Conservation (phyloP, 192 early-diverging fungal genomes). For the Coemansia sp. region DNA sequence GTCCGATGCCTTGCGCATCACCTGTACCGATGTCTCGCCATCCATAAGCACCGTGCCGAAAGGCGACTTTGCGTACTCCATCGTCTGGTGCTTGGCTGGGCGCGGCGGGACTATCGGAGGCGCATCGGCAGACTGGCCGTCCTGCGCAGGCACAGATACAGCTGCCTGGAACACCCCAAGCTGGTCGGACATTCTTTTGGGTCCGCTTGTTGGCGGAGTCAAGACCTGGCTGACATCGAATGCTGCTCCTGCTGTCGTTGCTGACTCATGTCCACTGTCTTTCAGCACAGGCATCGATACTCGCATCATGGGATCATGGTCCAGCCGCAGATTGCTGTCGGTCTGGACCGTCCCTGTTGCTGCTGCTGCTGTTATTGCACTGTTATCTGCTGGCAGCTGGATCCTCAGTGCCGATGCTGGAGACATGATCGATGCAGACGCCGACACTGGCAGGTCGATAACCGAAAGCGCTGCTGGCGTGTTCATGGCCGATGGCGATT, state of each 20-base stretch:
- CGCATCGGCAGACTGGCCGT: not conserved
- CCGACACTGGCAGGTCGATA: not conserved
- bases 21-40: conserved; percentile 27
- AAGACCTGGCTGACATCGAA: conserved; percentile 14
- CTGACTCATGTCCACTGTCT: conserved; percentile 12
- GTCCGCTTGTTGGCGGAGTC: conserved; percentile 20
- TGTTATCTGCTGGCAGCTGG: conserved; percentile 28
- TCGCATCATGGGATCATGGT: conserved; percentile 34
- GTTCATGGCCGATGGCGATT: conserved; percentile 6
- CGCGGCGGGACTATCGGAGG: conserved; percentile 9
- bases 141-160: conserved; percentile 21
- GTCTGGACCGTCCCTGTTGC: conserved; percentile 18
- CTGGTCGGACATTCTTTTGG: conserved; percentile 21
- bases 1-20: conserved; percentile 53
- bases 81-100: conserved; percentile 5
- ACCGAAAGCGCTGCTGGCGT: conserved; percentile 7
- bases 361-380: not conserved
- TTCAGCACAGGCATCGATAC: conserved; percentile 53
- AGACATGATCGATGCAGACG: conserved; percentile 1
- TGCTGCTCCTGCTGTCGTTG: conserved; percentile 1
- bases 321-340: conserved; percentile 23
- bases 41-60: conserved; percentile 5
- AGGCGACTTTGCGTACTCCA: conserved; percentile 3
- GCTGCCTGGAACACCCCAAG: conserved; percentile 10
- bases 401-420: conserved; percentile 15